Conservation (phyloP, 768 basidiomycete species). For the Phylloporus sp. region DNA sequence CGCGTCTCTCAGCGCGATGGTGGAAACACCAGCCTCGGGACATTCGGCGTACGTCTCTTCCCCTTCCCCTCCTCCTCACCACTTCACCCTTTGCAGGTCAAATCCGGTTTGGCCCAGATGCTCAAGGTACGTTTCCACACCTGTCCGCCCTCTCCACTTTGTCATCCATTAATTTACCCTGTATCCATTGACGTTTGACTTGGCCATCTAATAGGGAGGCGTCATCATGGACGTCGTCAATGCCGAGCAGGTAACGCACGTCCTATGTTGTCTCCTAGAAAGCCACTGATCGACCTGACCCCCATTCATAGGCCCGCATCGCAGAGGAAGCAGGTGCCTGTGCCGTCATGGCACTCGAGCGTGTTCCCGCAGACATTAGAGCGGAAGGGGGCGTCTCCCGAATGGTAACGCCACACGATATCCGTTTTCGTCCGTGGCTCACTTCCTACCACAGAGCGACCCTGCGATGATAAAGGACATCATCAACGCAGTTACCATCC, state of each 20-base stretch:
- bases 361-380: slow-evolving; percentile 94
- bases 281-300: neutral
- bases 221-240: slow-evolving; percentile 97
- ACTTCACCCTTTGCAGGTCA: slow-evolving; percentile 51
- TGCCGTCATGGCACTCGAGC: slow-evolving; percentile 95
- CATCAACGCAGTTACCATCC: slow-evolving; percentile 90
- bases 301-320: slow-evolving; percentile 67
- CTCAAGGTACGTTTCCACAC: slow-evolving; percentile 57
- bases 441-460: slow-evolving; percentile 56
- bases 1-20: slow-evolving; percentile 49
- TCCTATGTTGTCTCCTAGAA: neutral
- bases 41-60: slow-evolving; percentile 54
- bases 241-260: slow-evolving; percentile 54
- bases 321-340: slow-evolving; percentile 97
- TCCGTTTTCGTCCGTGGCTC: neutral
- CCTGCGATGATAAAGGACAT: slow-evolving; percentile 97
- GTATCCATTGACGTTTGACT: neutral
- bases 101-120: slow-evolving; percentile 95
- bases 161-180: neutral
- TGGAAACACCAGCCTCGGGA: slow-evolving; percentile 57
- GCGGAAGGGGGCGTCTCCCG: slow-evolving; percentile 89
- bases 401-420: slow-evolving; percentile 60
- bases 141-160: neutral
- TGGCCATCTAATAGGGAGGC: slow-evolving; percentile 48
- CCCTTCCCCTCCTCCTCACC: neutral